Base-by-base conservation (phyloP, 768 basidiomycete genomes). In the Tulasnella sp. region DNA sequence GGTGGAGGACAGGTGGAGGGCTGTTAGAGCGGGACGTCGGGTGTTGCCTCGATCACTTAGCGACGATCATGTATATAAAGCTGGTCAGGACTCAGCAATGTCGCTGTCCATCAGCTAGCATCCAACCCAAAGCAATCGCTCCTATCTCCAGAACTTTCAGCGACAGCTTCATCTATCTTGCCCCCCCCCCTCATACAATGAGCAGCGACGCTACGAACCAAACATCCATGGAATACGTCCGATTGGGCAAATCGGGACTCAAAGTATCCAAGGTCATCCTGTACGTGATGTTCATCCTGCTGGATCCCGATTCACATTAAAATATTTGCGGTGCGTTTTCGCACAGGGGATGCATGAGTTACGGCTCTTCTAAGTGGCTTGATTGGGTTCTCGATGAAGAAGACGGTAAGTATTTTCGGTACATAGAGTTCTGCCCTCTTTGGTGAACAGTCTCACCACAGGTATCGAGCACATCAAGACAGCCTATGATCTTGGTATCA, bases 401-500 rank as follows among this genome's bases (percentile, higher is more conserved):
- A 26, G 73, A 74, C 46, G 73, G 73, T 74, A 46, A 3, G 18
- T 2, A 15, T 48, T 2, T 29, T 16, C 1, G 20, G 16, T 5
- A 23, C 37, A 13, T 18, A 20, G 37, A 26, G 7, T 16, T 5
- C 5, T 42, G 37, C 3, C 15, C 29, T 70, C 70, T 16, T 35
- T 42, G 40, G 0, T n/a, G 5, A 70, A 35, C 5, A 11, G 29
- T 5, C 13, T 18, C 35, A 35, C 32, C 26, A 40, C 0, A 74
- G 73, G 39, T n/a, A 46, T 39, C 16, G 44, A 40, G 26, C 73
- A 74, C 26, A 74, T 74, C 37, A 74, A 74, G 73, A 18, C 44
- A 39, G 73, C 73, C 9, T 74, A 74, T 29, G 73, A 74, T n/a
- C 44, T 74, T 26, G 73, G 73, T 29, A 74, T 74, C 73, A 74